phyloP scores from a whole-genome alignment of 352 stramenopile genomes.

The Pythium phragmiticola region DNA sequence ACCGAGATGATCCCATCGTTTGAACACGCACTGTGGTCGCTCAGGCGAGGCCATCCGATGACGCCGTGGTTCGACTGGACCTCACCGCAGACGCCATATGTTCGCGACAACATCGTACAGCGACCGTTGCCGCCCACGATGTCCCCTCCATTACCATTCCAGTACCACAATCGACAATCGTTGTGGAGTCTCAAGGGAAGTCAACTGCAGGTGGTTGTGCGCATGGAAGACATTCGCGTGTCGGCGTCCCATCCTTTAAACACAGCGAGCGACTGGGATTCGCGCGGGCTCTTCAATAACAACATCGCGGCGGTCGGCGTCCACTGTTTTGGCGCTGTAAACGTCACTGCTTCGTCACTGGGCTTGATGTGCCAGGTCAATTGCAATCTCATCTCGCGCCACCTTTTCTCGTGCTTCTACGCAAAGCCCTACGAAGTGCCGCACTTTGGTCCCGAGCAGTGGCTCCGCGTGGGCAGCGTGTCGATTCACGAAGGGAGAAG shows the following conservation, averaged over 20 bases:
- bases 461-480: background rate
- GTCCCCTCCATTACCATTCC: background rate
- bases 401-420: background rate
- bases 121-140: background rate
- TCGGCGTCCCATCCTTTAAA: background rate
- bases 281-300: background rate
- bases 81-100: background rate
- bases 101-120: background rate
- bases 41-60: background rate
- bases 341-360: background rate
- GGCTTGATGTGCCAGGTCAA: background rate
- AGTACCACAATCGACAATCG: background rate
- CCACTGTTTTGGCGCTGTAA: constrained; percentile 1
- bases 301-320: constrained; percentile 6
- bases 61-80: background rate
- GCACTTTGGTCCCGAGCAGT: background rate
- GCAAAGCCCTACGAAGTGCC: background rate
- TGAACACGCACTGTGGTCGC: constrained; percentile 1
- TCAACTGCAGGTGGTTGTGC: background rate
- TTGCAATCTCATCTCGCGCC: background rate
- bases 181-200: constrained; percentile 1
- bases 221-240: constrained; percentile 12
- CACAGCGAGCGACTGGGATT: background rate
- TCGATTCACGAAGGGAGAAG: constrained; percentile 1
- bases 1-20: constrained; percentile 6